phyloP scores from a whole-genome alignment of 345 rosid species.

The Camelina laxa region DNA sequence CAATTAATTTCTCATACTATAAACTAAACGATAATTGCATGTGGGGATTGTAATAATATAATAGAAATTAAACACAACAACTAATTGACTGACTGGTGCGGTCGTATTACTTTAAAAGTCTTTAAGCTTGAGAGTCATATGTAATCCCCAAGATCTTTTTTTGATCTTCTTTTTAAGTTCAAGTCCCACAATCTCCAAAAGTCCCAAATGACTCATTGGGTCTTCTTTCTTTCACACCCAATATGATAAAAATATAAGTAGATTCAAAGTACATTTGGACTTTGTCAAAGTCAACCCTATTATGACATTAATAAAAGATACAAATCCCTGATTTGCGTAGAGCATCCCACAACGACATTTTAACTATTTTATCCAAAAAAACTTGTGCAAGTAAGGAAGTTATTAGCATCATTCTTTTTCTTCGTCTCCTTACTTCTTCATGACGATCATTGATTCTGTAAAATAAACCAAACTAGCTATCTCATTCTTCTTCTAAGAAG shows the following conservation, averaged over 20 bases:
- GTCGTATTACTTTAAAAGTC: not conserved
- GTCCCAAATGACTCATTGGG: not conserved
- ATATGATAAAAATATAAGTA: not conserved
- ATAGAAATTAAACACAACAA: not conserved
- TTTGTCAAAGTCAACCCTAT: conserved; percentile 36
- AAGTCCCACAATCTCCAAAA: conserved; percentile 5
- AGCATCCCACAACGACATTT: not conserved
- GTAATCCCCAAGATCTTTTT: not conserved
- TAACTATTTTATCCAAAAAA: not conserved
- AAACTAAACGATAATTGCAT: no score
- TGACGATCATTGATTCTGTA: not conserved
- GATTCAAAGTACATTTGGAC: conserved; percentile 22
- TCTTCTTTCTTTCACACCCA: not conserved
- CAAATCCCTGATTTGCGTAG: not conserved
- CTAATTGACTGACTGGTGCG: not conserved
- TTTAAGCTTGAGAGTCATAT: not conserved
- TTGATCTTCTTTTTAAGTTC: not conserved
- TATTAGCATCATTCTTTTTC: not conserved
- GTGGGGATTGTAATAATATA: no score
- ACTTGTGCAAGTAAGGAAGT: conserved; percentile 1
- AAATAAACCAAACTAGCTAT: not conserved
- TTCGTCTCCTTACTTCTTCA: not conserved
- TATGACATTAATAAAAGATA: not conserved
- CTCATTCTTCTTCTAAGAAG: no score
- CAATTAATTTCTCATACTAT: no score